Conservation (phyloP, 257 asterid genomes). For the Lantana camara region DNA sequence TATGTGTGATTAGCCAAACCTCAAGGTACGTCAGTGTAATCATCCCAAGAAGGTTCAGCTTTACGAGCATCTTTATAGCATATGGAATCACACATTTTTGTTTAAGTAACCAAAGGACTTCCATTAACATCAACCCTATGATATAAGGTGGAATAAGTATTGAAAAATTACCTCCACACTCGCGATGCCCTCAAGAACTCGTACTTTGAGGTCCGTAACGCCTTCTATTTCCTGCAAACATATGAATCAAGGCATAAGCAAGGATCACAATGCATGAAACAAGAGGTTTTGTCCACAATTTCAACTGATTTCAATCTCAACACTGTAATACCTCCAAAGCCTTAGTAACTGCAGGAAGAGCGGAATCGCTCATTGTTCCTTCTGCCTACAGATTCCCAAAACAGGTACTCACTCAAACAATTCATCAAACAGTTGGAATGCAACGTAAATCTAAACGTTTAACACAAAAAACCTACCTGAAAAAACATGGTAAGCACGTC, state of each 20-base stretch:
- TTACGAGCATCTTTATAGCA: no score
- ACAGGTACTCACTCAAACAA: conserved; percentile 5
- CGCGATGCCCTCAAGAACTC: conserved; percentile 63
- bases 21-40: no score
- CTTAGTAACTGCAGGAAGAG: conserved; percentile 57
- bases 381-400: conserved; percentile 55
- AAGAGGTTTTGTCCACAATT: neutral
- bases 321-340: conserved; percentile 58
- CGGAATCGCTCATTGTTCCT: conserved; percentile 62
- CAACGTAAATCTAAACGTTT: neutral
- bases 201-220: conserved; percentile 54
- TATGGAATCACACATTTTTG: no score
- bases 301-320: neutral
- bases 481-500: conserved; percentile 79
- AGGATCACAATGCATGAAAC: neutral
- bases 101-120: no score
- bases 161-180: conserved; percentile 59
- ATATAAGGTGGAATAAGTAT: conserved; percentile 3
- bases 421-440: conserved; percentile 26
- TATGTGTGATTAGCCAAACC: no score
- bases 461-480: conserved; percentile 37
- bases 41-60: no score
- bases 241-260: neutral
- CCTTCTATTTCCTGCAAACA: conserved; percentile 58
- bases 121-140: no score